Evolutionary conservation across 2,329 filamentous ascomycete genomes (phyloP).

Genomic region (Claviceps capensis): DNA sequence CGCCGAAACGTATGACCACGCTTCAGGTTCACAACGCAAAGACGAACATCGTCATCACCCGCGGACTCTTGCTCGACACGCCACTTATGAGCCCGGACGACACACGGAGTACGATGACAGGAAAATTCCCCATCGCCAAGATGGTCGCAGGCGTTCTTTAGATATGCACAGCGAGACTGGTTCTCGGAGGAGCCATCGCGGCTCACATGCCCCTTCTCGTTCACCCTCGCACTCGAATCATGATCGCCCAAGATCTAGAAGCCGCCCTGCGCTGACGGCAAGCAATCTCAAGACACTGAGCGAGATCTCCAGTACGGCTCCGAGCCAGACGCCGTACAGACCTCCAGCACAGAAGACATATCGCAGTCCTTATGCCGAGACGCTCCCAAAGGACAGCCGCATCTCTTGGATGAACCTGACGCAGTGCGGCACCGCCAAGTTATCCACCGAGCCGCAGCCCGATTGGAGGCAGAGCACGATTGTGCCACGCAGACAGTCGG

Average conservation of each 20-base stretch:
- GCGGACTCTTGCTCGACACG: slow-evolving; percentile 1
- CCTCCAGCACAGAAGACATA: slow-evolving; percentile 16
- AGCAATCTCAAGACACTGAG: slow-evolving; percentile 39
- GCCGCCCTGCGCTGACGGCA: slow-evolving; percentile 32
- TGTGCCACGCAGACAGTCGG: slow-evolving; percentile 24
- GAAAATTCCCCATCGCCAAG: slow-evolving; percentile 16
- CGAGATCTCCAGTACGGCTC: slow-evolving; percentile 35
- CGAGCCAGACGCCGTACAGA: slow-evolving; percentile 25
- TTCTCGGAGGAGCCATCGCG: slow-evolving; percentile 28
- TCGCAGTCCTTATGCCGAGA: slow-evolving; percentile 21
- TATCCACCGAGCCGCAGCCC: slow-evolving; percentile 4
- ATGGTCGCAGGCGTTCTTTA: slow-evolving; percentile 18
- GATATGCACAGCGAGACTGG: slow-evolving; percentile 23
- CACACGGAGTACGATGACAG: slow-evolving; percentile 19
- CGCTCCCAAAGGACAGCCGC: slow-evolving; percentile 27
- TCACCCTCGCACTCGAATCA: slow-evolving; percentile 10
- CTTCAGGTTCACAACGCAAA: slow-evolving; percentile 6
- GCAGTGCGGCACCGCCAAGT: slow-evolving; percentile 17
- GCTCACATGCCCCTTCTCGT: slow-evolving; percentile 17
- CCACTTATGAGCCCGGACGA: slow-evolving; percentile 10
- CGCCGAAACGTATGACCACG: slow-evolving; percentile 41
- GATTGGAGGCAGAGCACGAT: slow-evolving; percentile 10
- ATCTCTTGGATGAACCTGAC: slow-evolving; percentile 21
- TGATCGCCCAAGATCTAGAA: slow-evolving; percentile 16
- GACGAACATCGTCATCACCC: not conserved